These are phyloP conservation scores for Podospora fimiseda DNA, from an alignment of 495 filamentous ascomycete species.

Conservation along the genomic window DNA sequence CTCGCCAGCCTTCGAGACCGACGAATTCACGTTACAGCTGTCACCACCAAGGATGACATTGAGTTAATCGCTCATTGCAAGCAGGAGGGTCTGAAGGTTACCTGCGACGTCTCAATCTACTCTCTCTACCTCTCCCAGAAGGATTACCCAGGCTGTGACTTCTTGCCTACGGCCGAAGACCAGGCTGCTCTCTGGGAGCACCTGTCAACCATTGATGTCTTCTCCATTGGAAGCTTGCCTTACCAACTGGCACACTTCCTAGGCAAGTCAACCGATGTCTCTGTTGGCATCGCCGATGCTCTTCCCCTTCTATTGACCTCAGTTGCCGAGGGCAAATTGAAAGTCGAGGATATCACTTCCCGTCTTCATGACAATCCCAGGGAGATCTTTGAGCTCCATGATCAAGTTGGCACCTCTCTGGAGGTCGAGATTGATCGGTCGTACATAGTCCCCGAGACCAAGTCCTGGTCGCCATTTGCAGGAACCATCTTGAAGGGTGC, in stretches of 20 bases:
- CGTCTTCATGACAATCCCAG: slow-evolving; percentile 77
- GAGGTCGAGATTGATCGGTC: slow-evolving; percentile 71
- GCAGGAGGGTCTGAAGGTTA: slow-evolving; percentile 75
- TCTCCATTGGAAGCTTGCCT: slow-evolving; percentile 76
- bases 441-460: slow-evolving; percentile 49
- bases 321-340: slow-evolving; percentile 67
- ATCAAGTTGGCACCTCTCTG: slow-evolving; percentile 65
- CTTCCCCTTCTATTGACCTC: slow-evolving; percentile 74
- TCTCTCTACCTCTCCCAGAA: slow-evolving; percentile 70
- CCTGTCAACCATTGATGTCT: slow-evolving; percentile 70
- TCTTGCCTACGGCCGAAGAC: slow-evolving; percentile 63
- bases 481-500: slow-evolving; percentile 66
- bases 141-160: slow-evolving; percentile 64
- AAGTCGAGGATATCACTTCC: slow-evolving; percentile 63
- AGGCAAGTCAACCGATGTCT: slow-evolving; percentile 45
- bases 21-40: slow-evolving; percentile 77
- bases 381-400: slow-evolving; percentile 80
- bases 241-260: slow-evolving; percentile 63
- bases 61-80: slow-evolving; percentile 73
- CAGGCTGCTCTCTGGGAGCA: slow-evolving; percentile 77
- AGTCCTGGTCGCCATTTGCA: slow-evolving; percentile 68
- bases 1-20: slow-evolving; percentile 77
- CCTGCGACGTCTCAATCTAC: slow-evolving; percentile 78
- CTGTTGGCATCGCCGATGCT: slow-evolving; percentile 67
- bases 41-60: slow-evolving; percentile 79